Evolutionary conservation across 2,329 filamentous ascomycete genomes (phyloP), one percentile per base, ranked within the genome.

Genomic region (Boeremia exigua): DNA sequence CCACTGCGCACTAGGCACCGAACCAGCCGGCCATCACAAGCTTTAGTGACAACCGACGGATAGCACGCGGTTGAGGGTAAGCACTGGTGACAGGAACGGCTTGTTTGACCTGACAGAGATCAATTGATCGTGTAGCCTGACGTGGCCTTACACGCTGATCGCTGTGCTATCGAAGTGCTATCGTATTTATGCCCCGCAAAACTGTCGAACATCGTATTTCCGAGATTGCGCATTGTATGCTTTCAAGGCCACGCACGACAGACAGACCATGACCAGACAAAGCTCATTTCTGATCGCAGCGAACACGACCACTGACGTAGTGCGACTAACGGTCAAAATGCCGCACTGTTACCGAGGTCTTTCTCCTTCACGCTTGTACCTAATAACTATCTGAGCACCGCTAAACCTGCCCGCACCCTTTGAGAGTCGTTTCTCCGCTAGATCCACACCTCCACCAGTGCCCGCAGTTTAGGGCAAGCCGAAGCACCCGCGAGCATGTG

Each of bases 401-500:
- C 30, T 46, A 33, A 11, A 42, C 9, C 25, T 40, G 39, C 34
- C 19, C 34, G 33, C 28, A 30, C 34, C 50, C 39, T 29, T 39
- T 36, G 44, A 34, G 11, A 29, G 50, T 38, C 43, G 32, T 32
- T 23, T 30, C 43, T 44, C 39, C 39, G 45, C 39, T 32, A 33
- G n/a, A 34, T 49, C 48, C 43, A 34, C 50, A 29, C 4, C 11
- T 37, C 39, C 34, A 50, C 37, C n/a, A 34, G 8, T 32, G n/a
- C 15, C 27, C 15, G 15, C 56, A 70, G 44, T 60, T 69, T 32
- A 66, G n/a, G n/a, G n/a, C n/a, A n/a, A 9, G n/a, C 55, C 67
- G 52, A 67, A 67, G 49, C 62, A 71, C 12, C 65, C 63, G 32
- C 68, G 47, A 42, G 60, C 65, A 49, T 67, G 59, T 39, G 66